These are phyloP conservation scores for Arthrobotrys sinensis DNA, from an alignment of 2,329 filamentous ascomycete species.

Conservation along the genomic window DNA sequence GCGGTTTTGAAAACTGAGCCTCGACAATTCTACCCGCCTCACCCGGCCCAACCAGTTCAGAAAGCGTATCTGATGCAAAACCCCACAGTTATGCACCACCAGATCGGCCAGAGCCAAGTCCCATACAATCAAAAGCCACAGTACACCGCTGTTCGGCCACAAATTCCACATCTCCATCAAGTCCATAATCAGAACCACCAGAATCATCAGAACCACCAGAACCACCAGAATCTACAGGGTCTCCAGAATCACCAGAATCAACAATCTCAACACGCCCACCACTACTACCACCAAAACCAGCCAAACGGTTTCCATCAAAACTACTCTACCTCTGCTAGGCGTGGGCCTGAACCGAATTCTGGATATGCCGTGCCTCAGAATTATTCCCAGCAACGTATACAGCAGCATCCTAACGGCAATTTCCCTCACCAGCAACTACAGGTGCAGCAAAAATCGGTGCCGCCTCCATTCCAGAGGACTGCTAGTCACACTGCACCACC, in stretches of 20 bases:
- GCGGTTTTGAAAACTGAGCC: constrained; percentile 2
- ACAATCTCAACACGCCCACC: neutral
- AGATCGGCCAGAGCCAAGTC: constrained; percentile 11
- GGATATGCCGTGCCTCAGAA: constrained; percentile 1
- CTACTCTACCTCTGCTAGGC: constrained; percentile 8
- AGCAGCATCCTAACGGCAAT: constrained; percentile 21
- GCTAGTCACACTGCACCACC: constrained; percentile 39
- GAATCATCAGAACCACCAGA: neutral
- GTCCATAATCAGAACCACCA: neutral
- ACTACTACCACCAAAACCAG: neutral
- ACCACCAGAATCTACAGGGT: neutral
- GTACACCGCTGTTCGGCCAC: neutral
- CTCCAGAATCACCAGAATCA: neutral
- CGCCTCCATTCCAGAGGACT: neutral
- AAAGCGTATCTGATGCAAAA: constrained; percentile 13
- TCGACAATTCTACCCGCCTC: constrained; percentile 29
- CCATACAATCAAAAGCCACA: constrained; percentile 15
- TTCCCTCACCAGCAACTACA: constrained; percentile 31
- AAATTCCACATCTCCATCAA: constrained; percentile 1
- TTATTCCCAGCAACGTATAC: constrained; percentile 5
- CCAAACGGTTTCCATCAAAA: constrained; percentile 18
- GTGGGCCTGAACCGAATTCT: constrained; percentile 10
- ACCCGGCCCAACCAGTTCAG: constrained; percentile 5
- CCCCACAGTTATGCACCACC: neutral
- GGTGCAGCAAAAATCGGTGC: constrained; percentile 13